Conservation (phyloP, 2,329 filamentous ascomycete genomes). For the Lachnellula arida region DNA sequence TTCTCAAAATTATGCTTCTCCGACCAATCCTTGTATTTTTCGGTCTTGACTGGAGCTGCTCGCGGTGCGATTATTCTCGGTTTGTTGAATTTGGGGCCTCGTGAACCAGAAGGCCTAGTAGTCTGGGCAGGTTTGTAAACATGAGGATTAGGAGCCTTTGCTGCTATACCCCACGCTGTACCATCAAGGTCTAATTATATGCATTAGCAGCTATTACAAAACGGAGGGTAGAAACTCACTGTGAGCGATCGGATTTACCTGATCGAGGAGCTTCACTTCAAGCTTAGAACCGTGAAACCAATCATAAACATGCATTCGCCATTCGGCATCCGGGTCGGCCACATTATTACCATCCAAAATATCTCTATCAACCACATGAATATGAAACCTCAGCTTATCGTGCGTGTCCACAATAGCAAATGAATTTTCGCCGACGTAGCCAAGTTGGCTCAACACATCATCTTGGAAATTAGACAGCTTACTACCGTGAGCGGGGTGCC, state of each 20-base stretch:
- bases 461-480: not conserved
- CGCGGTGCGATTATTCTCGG: slow-evolving; percentile 11
- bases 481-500: not conserved
- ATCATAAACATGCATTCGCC: slow-evolving; percentile 14
- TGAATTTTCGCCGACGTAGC: not conserved
- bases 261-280: not conserved
- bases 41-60: slow-evolving; percentile 9
- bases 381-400: not conserved
- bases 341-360: not conserved
- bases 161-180: not conserved
- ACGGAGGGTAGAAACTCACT: too few relatives aligned
- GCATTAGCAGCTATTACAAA: not conserved
- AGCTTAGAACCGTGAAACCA: slow-evolving; percentile 9
- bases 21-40: slow-evolving; percentile 17
- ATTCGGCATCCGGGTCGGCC: not conserved
- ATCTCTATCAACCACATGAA: slow-evolving; percentile 1
- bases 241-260: not conserved
- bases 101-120: not conserved
- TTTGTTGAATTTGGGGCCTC: slow-evolving; percentile 15
- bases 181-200: not conserved
- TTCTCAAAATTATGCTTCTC: slow-evolving; percentile 17
- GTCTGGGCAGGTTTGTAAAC: not conserved
- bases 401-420: not conserved
- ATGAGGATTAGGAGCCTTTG: not conserved
- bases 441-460: not conserved